Percentiles rank a stretch among this genome's conserved stretches.
Evolutionary conservation across 1,284 basidiomycete genomes (phyloP).

Genomic region (Jaminaea rosea): DNA sequence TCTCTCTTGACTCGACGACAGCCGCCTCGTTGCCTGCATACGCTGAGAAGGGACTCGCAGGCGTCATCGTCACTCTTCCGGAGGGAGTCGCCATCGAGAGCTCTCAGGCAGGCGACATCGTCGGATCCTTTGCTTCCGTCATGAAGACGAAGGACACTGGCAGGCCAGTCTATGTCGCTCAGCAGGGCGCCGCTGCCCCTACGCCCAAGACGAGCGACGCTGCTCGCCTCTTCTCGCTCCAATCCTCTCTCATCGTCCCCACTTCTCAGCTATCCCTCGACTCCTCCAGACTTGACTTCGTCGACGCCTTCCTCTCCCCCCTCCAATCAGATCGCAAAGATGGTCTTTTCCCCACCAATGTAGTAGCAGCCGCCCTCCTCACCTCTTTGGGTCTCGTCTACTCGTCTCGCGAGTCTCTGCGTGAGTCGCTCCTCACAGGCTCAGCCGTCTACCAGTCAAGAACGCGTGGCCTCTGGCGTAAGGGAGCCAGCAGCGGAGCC

Average conservation of each 20-base stretch:
- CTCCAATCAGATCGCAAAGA: conserved; percentile 80
- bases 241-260: conserved; percentile 28
- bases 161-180: conserved; percentile 32
- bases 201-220: conserved; percentile 18
- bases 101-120: conserved; percentile 17
- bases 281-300: conserved; percentile 29
- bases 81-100: conserved; percentile 10
- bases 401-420: conserved; percentile 80
- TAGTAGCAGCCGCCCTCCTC: conserved; percentile 57
- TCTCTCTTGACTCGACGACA: not conserved
- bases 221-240: conserved; percentile 14
- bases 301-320: conserved; percentile 50
- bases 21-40: conserved; percentile 1
- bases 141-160: conserved; percentile 32
- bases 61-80: conserved; percentile 24
- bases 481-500: conserved; percentile 90
- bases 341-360: conserved; percentile 84
- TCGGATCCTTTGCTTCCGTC: conserved; percentile 15
- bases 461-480: conserved; percentile 83
- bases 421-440: conserved; percentile 76
- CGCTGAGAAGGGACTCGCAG: conserved; percentile 19
- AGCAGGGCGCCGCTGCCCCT: conserved; percentile 9
- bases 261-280: conserved; percentile 19
- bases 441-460: conserved; percentile 94
- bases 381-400: conserved; percentile 81